Conservation (phyloP, 768 basidiomycete species). For the Cystofilobasidium bisporidii region DNA sequence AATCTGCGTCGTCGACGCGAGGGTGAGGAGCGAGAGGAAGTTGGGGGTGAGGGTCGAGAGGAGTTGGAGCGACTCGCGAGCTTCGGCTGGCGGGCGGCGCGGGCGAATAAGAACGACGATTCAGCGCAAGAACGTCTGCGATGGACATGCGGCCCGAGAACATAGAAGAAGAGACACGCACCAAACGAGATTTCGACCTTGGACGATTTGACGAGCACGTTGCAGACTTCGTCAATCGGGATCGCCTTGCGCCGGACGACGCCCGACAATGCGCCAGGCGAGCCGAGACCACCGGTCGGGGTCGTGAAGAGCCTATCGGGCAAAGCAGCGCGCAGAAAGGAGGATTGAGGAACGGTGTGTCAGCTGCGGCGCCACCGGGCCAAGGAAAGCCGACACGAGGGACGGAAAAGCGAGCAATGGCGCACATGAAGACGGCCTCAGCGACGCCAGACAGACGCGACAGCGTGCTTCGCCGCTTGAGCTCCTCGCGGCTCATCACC, state of each 20-base stretch:
- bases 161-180: constrained; percentile 23
- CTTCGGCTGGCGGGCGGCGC: neutral
- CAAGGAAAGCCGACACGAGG: no score
- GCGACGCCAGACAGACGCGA: constrained; percentile 39
- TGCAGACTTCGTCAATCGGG: constrained; percentile 37
- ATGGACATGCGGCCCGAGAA: neutral
- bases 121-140: neutral
- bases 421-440: constrained; percentile 41
- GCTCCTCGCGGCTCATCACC: constrained; percentile 32
- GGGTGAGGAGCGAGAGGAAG: neutral
- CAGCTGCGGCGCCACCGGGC: no score
- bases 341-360: no score
- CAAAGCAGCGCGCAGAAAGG: no score
- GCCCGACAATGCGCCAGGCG: neutral
- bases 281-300: constrained; percentile 23
- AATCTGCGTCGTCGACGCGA: neutral
- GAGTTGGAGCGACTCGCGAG: neutral
- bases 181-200: constrained; percentile 40
- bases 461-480: constrained; percentile 39
- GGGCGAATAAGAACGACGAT: neutral
- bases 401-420: constrained; percentile 2
- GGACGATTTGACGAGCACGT: constrained; percentile 40
- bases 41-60: constrained; percentile 1
- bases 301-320: constrained; percentile 40
- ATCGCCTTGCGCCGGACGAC: constrained; percentile 33